phyloP scores from a whole-genome alignment of 768 basidiomycete genomes.

The Russula lepida region DNA sequence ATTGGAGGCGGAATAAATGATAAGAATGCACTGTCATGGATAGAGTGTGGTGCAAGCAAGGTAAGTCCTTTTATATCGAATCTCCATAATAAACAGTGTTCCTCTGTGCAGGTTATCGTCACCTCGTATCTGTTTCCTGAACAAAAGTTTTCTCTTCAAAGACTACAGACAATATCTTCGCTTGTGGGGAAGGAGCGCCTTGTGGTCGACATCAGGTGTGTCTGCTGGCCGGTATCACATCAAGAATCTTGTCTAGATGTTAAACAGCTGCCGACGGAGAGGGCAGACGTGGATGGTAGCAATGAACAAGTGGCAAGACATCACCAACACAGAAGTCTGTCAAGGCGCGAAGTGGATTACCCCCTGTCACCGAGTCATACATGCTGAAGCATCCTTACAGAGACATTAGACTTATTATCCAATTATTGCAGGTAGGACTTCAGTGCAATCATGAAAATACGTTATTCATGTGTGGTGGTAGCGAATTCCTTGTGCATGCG shows the following conservation, averaged over 20 bases:
- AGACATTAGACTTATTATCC: conserved; percentile 67
- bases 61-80: conserved; percentile 29
- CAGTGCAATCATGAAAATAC: neutral
- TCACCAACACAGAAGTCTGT: conserved; percentile 90
- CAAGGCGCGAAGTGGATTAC: conserved; percentile 43
- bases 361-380: neutral
- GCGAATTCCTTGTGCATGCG: conserved; percentile 92
- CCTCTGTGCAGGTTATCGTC: conserved; percentile 71
- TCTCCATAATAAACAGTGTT: conserved; percentile 2
- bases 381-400: conserved; percentile 33
- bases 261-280: conserved; percentile 67
- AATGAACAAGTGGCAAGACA: conserved; percentile 98
- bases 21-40: conserved; percentile 74
- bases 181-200: conserved; percentile 75
- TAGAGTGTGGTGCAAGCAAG: conserved; percentile 86
- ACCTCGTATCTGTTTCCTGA: conserved; percentile 91
- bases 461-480: conserved; percentile 26
- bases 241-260: neutral
- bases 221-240: neutral
- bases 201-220: conserved; percentile 90
- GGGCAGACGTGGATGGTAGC: conserved; percentile 83
- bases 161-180: conserved; percentile 53
- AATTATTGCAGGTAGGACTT: conserved; percentile 64
- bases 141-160: conserved; percentile 67
- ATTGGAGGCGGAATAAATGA: conserved; percentile 89